phyloP scores from a whole-genome alignment of 495 filamentous ascomycete species.

The Aspergillus nanangensis region DNA sequence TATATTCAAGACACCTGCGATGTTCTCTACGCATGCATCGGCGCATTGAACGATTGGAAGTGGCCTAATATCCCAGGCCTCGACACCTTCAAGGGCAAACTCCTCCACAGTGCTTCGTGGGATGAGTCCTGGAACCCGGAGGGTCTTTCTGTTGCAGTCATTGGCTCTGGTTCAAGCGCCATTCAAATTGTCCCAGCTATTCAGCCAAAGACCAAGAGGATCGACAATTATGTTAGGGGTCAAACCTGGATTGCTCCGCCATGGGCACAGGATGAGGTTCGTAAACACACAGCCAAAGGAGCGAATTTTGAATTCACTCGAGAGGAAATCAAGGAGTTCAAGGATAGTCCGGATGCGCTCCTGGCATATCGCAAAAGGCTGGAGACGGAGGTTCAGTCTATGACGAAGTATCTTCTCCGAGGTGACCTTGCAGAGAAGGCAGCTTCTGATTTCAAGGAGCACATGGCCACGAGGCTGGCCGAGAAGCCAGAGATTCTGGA shows the following conservation, averaged over 20 bases:
- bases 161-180: conserved; percentile 1
- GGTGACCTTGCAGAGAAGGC: neutral
- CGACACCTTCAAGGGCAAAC: conserved; percentile 36
- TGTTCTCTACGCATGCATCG: conserved; percentile 44
- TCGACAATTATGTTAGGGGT: conserved; percentile 1
- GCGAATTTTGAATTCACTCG: neutral
- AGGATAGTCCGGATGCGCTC: neutral
- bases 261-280: neutral
- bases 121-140: neutral
- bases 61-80: conserved; percentile 47
- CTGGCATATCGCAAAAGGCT: neutral
- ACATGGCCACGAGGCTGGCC: neutral
- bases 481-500: neutral
- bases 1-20: conserved; percentile 37
- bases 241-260: conserved; percentile 1
- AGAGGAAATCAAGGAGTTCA: neutral
- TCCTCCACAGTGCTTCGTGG: conserved; percentile 28
- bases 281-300: neutral
- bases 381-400: neutral
- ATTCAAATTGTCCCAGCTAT: conserved; percentile 2
- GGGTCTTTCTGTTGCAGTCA: neutral
- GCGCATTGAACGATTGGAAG: conserved; percentile 43
- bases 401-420: neutral
- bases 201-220: neutral
- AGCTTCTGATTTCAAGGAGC: neutral